Evolutionary conservation across 1,284 basidiomycete species (phyloP), one percentile per base, ranked within the genome.

Genomic region (Porodaedalea pini): DNA sequence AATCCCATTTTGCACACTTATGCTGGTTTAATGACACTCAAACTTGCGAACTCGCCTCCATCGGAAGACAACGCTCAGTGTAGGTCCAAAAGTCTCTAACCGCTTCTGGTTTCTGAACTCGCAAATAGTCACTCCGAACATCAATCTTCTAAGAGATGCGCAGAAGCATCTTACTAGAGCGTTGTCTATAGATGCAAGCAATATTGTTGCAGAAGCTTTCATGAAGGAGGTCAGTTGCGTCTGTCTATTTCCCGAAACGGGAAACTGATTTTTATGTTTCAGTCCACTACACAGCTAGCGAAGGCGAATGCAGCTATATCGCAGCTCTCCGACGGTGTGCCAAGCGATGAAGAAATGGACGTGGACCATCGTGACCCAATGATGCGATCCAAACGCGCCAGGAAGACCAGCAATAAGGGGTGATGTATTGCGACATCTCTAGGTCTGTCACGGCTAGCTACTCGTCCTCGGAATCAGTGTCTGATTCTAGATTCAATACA

Each of bases 1-100:
- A 90, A 91, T 59, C 79, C 87, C 1, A 73, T 83, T 2, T 74
- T 95, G 36, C 90, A 94, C 66, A 75, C 84, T 6, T 94, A 94
- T 63, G 92, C 92, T 2, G 93, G 90, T 2, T 71, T 94, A 59
- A 71, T 92, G 8, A 80, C 77, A 37, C 74, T 93, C 19, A 81
- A 84, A 64, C 70, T 82, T 17, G 78, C 82, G 17, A 83, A 83
- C 6, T 19, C 17, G 32, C 36, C 29, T 27, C 21, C 13, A 34
- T 31, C 45, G 29, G 32, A 47, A 36, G 37, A 32, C 25, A 44
- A n/a, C 17, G 23, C 13, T 19, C 39, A 41, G 19, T 29, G 54
- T 51, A 41, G 15, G 15, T 40, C 25, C 23, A 2, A 25, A 19
- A 23, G 17, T 23, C 19, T 44, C 5, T 32, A 17, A 31, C 34